Conservation (phyloP, 1,284 basidiomycete genomes). For the Entoloma clypeatum region DNA sequence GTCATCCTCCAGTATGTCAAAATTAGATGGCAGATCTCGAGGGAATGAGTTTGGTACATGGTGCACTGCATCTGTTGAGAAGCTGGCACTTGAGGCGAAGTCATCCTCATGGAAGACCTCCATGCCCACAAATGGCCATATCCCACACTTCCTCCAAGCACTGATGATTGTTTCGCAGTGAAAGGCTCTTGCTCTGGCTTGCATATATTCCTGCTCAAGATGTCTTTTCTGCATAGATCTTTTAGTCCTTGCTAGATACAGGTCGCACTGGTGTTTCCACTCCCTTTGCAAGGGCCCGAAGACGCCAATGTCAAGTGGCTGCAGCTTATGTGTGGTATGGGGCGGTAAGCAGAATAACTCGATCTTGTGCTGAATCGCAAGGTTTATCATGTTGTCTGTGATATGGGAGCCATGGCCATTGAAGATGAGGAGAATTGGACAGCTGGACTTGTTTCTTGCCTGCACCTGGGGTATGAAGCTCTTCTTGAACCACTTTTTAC, state of each 20-base stretch:
- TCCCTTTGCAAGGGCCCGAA: conserved; percentile 25
- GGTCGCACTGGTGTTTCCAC: conserved; percentile 23
- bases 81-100: too few species aligned
- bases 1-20: too few species aligned
- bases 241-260: conserved; percentile 1
- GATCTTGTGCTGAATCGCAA: conserved; percentile 23
- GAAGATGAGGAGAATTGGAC: conserved; percentile 33
- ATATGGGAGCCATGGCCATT: conserved; percentile 32
- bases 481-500: conserved; percentile 32
- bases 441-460: conserved; percentile 19
- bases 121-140: conserved; percentile 32
- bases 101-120: too few species aligned
- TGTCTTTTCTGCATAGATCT: conserved; percentile 22
- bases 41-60: too few species aligned
- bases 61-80: too few species aligned
- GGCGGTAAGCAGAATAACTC: conserved; percentile 30
- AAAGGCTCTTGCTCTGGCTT: conserved; percentile 25
- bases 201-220: conserved; percentile 24
- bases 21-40: too few species aligned
- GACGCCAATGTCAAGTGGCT: conserved; percentile 31
- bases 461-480: conserved; percentile 31
- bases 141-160: conserved; percentile 31
- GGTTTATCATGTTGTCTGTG: conserved; percentile 3
- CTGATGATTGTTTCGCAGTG: conserved; percentile 26
- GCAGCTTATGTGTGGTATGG: conserved; percentile 32